Conservation (phyloP, 805 yeast species). For the Saccharomycopsis selenospora region DNA sequence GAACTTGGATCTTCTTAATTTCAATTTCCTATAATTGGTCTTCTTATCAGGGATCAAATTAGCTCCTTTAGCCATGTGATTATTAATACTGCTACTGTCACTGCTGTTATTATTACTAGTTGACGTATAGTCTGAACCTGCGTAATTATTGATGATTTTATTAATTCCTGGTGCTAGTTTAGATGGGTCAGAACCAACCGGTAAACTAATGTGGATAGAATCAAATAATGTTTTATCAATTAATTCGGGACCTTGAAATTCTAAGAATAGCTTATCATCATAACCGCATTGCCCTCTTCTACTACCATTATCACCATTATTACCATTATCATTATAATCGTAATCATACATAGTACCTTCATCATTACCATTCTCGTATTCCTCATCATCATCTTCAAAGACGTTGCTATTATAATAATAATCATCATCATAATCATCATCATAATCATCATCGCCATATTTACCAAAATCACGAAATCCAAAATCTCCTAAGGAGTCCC, state of each 20-base stretch:
- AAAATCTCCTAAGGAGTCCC: conserved; percentile 21
- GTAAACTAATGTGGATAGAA: conserved; percentile 66
- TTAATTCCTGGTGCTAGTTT: conserved; percentile 49
- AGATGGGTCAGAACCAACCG: conserved; percentile 40
- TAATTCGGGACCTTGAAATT: conserved; percentile 23
- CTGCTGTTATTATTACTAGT: not conserved
- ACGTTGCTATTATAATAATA: conserved; percentile 10
- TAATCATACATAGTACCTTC: conserved; percentile 6
- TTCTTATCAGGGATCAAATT: conserved; percentile 24
- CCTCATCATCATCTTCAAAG: conserved; percentile 14
- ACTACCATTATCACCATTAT: not conserved
- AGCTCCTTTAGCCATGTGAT: conserved; percentile 12
- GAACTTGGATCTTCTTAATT: conserved; percentile 54
- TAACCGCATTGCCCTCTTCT: not conserved
- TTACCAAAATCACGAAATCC: conserved; percentile 18
- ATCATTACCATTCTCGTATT: conserved; percentile 20
- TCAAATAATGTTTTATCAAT: conserved; percentile 65
- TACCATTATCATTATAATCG: conserved; percentile 14
- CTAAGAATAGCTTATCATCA: conserved; percentile 5
- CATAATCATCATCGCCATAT: conserved; percentile 17
- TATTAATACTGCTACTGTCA: conserved; percentile 23
- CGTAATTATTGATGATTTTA: conserved; percentile 29
- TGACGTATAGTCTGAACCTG: conserved; percentile 4
- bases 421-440: conserved; percentile 18
- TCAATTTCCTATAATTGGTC: conserved; percentile 37